Percentiles rank a stretch among this genome's conserved stretches.
These are phyloP conservation scores for Porphyrellus cyaneotinctus DNA, from an alignment of 768 basidiomycete genomes.

Conservation along the genomic window DNA sequence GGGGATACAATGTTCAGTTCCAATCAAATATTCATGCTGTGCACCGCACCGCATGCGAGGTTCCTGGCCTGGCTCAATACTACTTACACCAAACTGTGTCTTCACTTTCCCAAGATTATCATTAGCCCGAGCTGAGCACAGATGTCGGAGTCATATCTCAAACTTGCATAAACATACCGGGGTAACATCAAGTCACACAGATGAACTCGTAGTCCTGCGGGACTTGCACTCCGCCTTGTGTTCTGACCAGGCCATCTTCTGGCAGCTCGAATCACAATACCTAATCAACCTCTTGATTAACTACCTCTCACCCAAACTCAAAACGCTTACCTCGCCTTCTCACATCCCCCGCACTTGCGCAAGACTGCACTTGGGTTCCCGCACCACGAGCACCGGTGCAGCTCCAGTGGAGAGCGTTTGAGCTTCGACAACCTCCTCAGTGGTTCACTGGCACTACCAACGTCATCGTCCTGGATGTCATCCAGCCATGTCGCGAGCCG, in stretches of 20 bases:
- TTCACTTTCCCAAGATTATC: too few relatives aligned
- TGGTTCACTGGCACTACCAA: neutral
- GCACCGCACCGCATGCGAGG: too few relatives aligned
- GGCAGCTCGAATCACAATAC: slow-evolving; percentile 3
- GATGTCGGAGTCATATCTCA: too few relatives aligned
- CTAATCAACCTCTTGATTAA: neutral
- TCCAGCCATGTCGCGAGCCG: slow-evolving; percentile 55
- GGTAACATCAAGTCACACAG: neutral
- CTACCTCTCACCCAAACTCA: neutral
- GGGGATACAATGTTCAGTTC: too few relatives aligned
- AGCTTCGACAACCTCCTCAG: neutral
- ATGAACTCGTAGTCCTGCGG: neutral
- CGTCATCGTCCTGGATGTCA: slow-evolving; percentile 40
- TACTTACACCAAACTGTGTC: too few relatives aligned
- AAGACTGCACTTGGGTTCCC: slow-evolving; percentile 55
- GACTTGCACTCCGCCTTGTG: slow-evolving; percentile 4
- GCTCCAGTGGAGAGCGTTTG: slow-evolving; percentile 32
- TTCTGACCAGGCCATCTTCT: slow-evolving; percentile 5
- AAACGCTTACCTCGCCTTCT: slow-evolving; percentile 33
- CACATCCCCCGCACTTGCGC: slow-evolving; percentile 46
- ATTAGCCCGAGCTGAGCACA: too few relatives aligned
- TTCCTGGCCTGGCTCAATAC: too few relatives aligned
- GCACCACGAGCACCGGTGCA: slow-evolving; percentile 62
- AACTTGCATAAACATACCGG: too few relatives aligned
- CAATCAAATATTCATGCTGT: too few relatives aligned